Percentiles rank a stretch among this genome's conserved stretches.
phyloP scores from a whole-genome alignment of 2,329 filamentous ascomycete genomes.

The Pseudocercospora vitis region DNA sequence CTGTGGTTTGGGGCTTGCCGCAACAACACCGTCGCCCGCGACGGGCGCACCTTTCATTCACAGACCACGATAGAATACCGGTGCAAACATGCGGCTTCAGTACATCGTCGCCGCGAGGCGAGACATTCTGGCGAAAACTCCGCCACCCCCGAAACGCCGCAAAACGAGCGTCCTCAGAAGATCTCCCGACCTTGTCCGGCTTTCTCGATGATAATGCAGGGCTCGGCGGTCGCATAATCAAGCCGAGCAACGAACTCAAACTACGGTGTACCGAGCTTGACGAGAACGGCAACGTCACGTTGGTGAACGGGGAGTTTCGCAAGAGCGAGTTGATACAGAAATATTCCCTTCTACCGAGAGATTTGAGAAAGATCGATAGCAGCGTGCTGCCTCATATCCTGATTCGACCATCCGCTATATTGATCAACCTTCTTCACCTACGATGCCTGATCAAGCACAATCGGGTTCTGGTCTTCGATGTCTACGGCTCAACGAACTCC shows the following conservation, averaged over 20 bases:
- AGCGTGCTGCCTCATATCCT: constrained; percentile 94
- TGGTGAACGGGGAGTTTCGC: constrained; percentile 94
- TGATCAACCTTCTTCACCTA: constrained; percentile 94
- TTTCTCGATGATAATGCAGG: constrained; percentile 61
- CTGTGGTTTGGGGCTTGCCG: too few relatives aligned
- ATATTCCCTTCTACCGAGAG: constrained; percentile 90
- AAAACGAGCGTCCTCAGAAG: constrained; percentile 53
- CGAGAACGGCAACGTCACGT: constrained; percentile 83
- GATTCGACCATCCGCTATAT: constrained; percentile 85
- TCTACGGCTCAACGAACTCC: constrained; percentile 89
- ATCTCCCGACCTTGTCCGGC: constrained; percentile 54
- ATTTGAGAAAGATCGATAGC: constrained; percentile 96
- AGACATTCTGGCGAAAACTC: constrained; percentile 33
- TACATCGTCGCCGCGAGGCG: constrained; percentile 17
- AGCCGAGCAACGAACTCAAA: constrained; percentile 79
- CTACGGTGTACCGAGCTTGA: constrained; percentile 94
- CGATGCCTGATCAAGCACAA: constrained; percentile 94
- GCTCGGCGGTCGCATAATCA: constrained; percentile 66
- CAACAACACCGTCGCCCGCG: constrained; percentile 1
- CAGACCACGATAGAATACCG: constrained; percentile 26
- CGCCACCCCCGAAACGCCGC: constrained; percentile 23
- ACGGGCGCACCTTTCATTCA: constrained; percentile 12
- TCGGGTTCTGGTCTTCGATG: constrained; percentile 90
- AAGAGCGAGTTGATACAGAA: constrained; percentile 97
- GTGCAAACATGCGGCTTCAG: constrained; percentile 23